These are phyloP conservation scores for Moricandia moricandioides DNA, from an alignment of 345 rosid species.

Conservation along the genomic window DNA sequence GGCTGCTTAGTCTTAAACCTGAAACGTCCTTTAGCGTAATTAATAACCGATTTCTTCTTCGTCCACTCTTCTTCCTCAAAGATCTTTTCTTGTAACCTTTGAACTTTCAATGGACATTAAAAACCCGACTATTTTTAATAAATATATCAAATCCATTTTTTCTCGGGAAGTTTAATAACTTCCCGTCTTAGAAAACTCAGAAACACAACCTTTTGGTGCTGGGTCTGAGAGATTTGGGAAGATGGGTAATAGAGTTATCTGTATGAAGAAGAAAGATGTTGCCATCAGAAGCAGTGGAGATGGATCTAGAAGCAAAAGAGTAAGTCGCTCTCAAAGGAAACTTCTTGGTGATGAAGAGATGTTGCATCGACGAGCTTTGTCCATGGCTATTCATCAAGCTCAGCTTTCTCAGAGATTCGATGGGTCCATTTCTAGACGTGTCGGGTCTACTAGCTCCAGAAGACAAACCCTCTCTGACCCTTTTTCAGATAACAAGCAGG, in stretches of 20 bases:
- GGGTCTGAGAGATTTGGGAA: slow-evolving; percentile 2
- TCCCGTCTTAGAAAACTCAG: not conserved
- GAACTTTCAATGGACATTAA: slow-evolving; percentile 15
- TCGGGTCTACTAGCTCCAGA: slow-evolving; percentile 76
- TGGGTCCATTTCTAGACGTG: slow-evolving; percentile 87
- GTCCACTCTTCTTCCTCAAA: not conserved
- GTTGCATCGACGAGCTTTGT: slow-evolving; percentile 79
- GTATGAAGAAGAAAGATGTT: slow-evolving; percentile 69
- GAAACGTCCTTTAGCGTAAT: slow-evolving; percentile 22
- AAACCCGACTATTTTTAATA: not conserved
- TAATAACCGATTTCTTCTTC: slow-evolving; percentile 16
- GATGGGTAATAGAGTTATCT: slow-evolving; percentile 75
- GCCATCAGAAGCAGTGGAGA: slow-evolving; percentile 29
- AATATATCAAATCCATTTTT: not conserved
- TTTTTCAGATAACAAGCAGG: slow-evolving; percentile 68
- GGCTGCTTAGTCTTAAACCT: slow-evolving; percentile 29
- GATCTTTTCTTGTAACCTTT: slow-evolving; percentile 1
- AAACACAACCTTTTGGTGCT: not conserved
- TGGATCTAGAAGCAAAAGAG: slow-evolving; percentile 77
- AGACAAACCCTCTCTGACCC: slow-evolving; percentile 54
- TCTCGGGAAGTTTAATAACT: not conserved
- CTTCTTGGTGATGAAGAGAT: slow-evolving; percentile 73
- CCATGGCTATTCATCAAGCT: slow-evolving; percentile 85
- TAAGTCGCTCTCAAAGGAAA: slow-evolving; percentile 81
- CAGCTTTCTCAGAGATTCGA: slow-evolving; percentile 83